Conservation (phyloP, 2,329 filamentous ascomycete species). For the Acrodontium crateriforme region DNA sequence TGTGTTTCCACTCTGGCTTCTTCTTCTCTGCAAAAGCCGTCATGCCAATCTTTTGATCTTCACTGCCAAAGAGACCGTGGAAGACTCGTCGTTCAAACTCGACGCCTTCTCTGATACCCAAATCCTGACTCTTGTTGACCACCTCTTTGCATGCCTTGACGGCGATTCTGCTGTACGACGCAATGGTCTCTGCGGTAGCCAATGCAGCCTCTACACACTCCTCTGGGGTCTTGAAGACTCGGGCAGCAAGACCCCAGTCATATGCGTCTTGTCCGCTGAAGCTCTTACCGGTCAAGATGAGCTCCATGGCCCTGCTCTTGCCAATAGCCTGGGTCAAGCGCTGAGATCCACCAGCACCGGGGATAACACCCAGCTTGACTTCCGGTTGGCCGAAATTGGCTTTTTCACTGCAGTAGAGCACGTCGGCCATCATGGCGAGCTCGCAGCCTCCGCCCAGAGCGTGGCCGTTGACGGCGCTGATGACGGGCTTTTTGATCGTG, state of each 20-base stretch:
- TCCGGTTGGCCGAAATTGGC: slow-evolving; percentile 96
- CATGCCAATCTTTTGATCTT: slow-evolving; percentile 93
- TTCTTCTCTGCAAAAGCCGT: slow-evolving; percentile 89
- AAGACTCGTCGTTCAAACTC: slow-evolving; percentile 92
- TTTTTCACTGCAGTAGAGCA: slow-evolving; percentile 73
- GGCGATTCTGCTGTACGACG: slow-evolving; percentile 72
- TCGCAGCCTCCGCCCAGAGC: slow-evolving; percentile 93
- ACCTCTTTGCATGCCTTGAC: slow-evolving; percentile 88
- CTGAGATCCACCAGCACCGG: slow-evolving; percentile 84
- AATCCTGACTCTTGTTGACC: slow-evolving; percentile 97
- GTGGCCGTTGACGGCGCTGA: slow-evolving; percentile 87
- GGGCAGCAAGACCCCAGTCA: slow-evolving; percentile 80
- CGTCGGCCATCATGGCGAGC: slow-evolving; percentile 93
- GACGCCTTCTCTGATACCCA: slow-evolving; percentile 74
- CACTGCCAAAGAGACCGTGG: slow-evolving; percentile 81
- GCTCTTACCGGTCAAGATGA: slow-evolving; percentile 73
- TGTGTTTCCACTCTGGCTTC: slow-evolving; percentile 79
- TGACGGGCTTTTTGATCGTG: slow-evolving; percentile 80
- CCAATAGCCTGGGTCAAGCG: slow-evolving; percentile 57
- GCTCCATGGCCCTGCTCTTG: slow-evolving; percentile 75
- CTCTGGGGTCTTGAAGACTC: slow-evolving; percentile 65
- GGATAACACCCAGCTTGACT: slow-evolving; percentile 87
- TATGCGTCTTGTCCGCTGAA: slow-evolving; percentile 76
- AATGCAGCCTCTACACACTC: slow-evolving; percentile 69
- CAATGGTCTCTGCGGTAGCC: slow-evolving; percentile 78